Conservation (phyloP, 345 rosid species). For the Dipteronia dyeriana region DNA sequence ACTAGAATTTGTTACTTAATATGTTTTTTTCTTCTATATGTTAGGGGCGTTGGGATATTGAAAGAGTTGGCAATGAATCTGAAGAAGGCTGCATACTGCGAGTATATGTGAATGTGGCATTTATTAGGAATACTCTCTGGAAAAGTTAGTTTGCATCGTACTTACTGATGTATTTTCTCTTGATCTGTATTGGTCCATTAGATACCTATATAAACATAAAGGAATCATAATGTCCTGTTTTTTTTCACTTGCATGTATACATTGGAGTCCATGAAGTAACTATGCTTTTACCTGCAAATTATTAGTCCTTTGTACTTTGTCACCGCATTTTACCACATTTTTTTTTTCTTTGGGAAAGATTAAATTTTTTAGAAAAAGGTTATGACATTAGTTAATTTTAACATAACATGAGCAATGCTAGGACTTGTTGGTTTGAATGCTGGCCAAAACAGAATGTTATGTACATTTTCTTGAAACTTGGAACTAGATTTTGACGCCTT, state of each 20-base stretch:
- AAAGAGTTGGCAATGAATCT: conserved; percentile 48
- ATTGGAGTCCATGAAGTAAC: background rate
- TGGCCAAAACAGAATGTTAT: background rate
- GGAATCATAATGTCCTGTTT: background rate
- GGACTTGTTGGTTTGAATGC: background rate
- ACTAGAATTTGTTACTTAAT: background rate
- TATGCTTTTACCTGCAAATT: background rate
- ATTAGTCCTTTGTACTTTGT: background rate
- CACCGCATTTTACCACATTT: background rate
- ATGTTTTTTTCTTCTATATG: conserved; percentile 1
- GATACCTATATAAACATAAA: background rate
- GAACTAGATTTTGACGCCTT: conserved; percentile 9
- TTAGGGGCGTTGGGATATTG: conserved; percentile 85
- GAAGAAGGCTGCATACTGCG: conserved; percentile 66
- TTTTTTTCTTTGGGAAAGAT: background rate
- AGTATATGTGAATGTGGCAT: conserved; percentile 75
- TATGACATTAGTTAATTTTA: background rate
- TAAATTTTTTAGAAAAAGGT: background rate
- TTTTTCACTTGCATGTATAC: background rate
- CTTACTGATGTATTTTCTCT: background rate
- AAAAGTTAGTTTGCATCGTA: conserved; percentile 58
- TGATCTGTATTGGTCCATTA: background rate
- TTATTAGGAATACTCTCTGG: conserved; percentile 85
- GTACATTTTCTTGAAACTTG: background rate
- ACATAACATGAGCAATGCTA: background rate